Evolutionary conservation across 2,329 filamentous ascomycete species (phyloP), one percentile per base, ranked within the genome.

Genomic region (Fusarium lyarnte): DNA sequence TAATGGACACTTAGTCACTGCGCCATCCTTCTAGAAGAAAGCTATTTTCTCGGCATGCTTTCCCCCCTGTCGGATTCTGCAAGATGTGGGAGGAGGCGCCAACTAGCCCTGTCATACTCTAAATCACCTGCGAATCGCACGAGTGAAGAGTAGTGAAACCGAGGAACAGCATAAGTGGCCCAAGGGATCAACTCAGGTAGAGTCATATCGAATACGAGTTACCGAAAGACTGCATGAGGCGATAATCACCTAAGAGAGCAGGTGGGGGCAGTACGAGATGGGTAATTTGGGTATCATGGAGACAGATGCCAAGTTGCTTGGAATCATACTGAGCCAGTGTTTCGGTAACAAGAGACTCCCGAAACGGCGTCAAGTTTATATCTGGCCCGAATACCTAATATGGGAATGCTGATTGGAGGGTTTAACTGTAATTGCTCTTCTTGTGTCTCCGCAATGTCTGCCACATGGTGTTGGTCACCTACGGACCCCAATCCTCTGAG

Each of bases 1-100:
- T 19, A 39, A 58, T 52, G 33, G 45, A n/a, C 51, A 47, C 58
- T 46, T 49, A 49, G 45, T 38, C 52, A 38, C 49, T 57, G 43
- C 62, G 64, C 70, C 64, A 51, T 38, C 57, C 55, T 75, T 75
- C 73, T 66, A 75, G 73, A 75, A 75, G 43, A 69, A 65, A 55
- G 67, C 47, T 64, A 62, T 74, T 70, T 69, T 67, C 72, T 67
- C 70, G 70, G 67, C 58, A 63, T 25, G n/a, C 25, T 51, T 23
- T 43, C 21, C 36, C 41, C 68, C 67, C 61, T 62, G 73, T 53
- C 35, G 45, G 17, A 17, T 58, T 35, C 66, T 73, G 66, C 53
- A 55, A 54, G 51, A 67, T 70, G 47, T 53, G 23, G 60, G 61
- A 62, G 45, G 61, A 70, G 69, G 61, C 58, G 60, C 25, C 45